Conservation (phyloP, 2,329 filamentous ascomycete genomes). For the Metarhizium sp. region DNA sequence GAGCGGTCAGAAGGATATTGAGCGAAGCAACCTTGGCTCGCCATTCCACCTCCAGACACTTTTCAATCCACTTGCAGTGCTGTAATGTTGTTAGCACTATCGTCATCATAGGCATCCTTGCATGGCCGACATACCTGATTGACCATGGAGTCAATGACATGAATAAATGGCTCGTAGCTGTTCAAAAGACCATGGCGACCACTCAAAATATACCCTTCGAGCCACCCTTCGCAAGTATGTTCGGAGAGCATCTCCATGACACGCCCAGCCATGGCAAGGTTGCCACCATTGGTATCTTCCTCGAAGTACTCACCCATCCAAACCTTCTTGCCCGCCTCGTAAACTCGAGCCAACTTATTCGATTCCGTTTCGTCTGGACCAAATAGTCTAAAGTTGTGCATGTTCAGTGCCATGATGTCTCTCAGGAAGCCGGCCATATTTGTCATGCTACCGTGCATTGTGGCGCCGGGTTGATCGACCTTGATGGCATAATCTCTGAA, state of each 20-base stretch:
- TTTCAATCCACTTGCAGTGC: constrained; percentile 80
- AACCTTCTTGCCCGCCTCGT: constrained; percentile 67
- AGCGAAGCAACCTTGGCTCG: constrained; percentile 63
- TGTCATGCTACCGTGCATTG: constrained; percentile 53
- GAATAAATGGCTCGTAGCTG: constrained; percentile 76
- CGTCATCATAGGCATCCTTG: background rate
- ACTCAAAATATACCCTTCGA: constrained; percentile 69
- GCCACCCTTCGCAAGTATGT: constrained; percentile 71
- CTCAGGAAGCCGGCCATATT: constrained; percentile 60
- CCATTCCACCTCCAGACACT: constrained; percentile 72
- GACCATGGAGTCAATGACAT: constrained; percentile 78
- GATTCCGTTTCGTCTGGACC: constrained; percentile 76
- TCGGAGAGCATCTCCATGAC: constrained; percentile 83
- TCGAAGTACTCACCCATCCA: constrained; percentile 74
- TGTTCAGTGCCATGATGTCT: constrained; percentile 57
- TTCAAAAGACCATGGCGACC: constrained; percentile 70
- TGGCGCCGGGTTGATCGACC: constrained; percentile 50
- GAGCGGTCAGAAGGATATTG: constrained; percentile 70
- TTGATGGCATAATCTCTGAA: constrained; percentile 59
- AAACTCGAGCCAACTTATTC: constrained; percentile 66
- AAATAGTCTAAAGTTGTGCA: constrained; percentile 62
- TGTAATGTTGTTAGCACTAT: constrained; percentile 15
- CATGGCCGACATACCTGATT: constrained; percentile 44
- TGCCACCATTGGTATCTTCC: constrained; percentile 66
- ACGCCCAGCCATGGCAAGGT: constrained; percentile 56